Conservation (phyloP, 2,329 filamentous ascomycete species). For the Sclerotinia glacialis region DNA sequence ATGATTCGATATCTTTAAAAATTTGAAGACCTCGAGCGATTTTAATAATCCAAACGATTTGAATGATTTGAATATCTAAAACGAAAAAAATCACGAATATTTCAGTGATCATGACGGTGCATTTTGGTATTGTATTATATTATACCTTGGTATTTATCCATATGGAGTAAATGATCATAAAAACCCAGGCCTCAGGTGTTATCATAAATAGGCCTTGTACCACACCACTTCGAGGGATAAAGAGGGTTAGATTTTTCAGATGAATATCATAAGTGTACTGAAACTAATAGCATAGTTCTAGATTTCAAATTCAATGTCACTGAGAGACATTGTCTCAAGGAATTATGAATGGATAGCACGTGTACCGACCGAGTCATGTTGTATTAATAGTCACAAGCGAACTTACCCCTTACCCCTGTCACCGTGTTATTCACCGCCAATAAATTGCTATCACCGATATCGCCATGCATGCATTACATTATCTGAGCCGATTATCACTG, state of each 20-base stretch:
- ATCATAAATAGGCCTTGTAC: background rate
- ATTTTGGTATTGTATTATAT: background rate
- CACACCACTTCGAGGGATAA: background rate
- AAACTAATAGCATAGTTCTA: background rate
- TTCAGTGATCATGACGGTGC: background rate
- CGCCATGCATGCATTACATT: slow-evolving; percentile 2
- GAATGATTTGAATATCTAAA: too few relatives aligned
- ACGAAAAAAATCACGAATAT: background rate
- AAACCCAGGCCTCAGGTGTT: too few relatives aligned
- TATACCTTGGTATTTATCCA: too few relatives aligned
- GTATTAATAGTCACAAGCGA: background rate
- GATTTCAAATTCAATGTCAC: background rate
- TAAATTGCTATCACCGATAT: background rate
- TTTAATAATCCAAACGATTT: too few relatives aligned
- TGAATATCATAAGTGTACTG: background rate
- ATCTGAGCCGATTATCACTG: background rate
- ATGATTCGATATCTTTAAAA: too few relatives aligned
- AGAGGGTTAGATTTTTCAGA: background rate
- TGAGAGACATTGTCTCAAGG: background rate
- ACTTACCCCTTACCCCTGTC: background rate
- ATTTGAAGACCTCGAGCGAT: too few relatives aligned
- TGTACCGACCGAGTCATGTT: background rate
- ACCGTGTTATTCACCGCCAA: background rate
- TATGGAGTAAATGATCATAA: too few relatives aligned
- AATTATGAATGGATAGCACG: slow-evolving; percentile 1